Evolutionary conservation across 768 basidiomycete genomes (phyloP).

Genomic region (Tylopilus cervinicoccineus): DNA sequence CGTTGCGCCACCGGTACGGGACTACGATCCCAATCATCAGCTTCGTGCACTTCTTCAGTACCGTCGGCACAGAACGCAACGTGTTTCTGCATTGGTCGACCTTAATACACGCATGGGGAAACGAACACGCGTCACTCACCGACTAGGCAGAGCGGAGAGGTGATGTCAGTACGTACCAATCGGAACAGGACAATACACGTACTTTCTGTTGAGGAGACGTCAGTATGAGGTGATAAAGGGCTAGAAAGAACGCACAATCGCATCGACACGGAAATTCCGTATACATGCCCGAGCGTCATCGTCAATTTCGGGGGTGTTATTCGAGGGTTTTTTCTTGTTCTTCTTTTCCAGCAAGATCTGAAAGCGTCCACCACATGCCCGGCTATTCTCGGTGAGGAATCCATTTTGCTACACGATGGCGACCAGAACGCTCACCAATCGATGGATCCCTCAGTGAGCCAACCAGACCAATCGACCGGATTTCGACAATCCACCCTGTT

Average conservation of each 20-base stretch:
- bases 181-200: neutral
- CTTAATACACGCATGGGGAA: neutral
- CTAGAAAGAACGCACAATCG: slow-evolving; percentile 10
- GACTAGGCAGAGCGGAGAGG: too few species aligned
- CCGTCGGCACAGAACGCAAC: slow-evolving; percentile 59
- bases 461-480: slow-evolving; percentile 14
- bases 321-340: slow-evolving; percentile 4
- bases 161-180: neutral
- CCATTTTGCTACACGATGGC: neutral
- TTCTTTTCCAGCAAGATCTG: slow-evolving; percentile 23
- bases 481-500: slow-evolving; percentile 15
- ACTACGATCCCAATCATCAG: slow-evolving; percentile 79
- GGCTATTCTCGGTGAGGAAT: slow-evolving; percentile 1
- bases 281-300: slow-evolving; percentile 20
- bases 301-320: slow-evolving; percentile 7
- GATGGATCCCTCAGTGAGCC: slow-evolving; percentile 19
- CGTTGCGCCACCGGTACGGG: slow-evolving; percentile 60
- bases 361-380: slow-evolving; percentile 21
- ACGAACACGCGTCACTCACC: slow-evolving; percentile 1
- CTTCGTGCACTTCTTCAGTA: slow-evolving; percentile 55
- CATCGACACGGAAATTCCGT: slow-evolving; percentile 24
- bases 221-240: neutral
- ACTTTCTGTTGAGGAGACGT: slow-evolving; percentile 15
- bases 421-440: slow-evolving; percentile 18
- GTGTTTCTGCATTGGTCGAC: slow-evolving; percentile 40